Evolutionary conservation across 345 rosid genomes (phyloP).

Genomic region (Euphorbia pulcherrima): DNA sequence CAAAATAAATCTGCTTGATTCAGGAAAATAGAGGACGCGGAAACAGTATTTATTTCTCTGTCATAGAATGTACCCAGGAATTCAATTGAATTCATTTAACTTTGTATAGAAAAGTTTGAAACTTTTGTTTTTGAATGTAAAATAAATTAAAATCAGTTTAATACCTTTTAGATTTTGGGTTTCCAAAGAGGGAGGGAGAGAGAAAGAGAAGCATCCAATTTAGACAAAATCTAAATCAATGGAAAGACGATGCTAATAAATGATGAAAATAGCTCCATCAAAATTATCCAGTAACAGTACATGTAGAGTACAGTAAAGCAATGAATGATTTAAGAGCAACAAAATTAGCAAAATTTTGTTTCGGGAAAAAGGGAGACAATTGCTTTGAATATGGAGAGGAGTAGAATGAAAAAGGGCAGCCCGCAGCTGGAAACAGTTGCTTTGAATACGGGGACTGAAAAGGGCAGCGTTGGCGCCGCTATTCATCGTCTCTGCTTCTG

Average conservation of each 20-base stretch:
- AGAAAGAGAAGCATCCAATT: background rate
- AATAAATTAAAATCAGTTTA: no score
- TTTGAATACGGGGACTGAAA: slow-evolving; percentile 27
- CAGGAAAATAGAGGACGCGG: background rate
- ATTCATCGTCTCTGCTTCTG: slow-evolving; percentile 39
- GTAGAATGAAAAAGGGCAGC: slow-evolving; percentile 56
- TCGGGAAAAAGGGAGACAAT: slow-evolving; percentile 21
- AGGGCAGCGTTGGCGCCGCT: slow-evolving; percentile 37
- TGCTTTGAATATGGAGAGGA: slow-evolving; percentile 59
- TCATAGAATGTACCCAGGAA: background rate
- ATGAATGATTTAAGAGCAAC: background rate
- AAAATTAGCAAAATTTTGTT: background rate
- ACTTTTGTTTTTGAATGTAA: no score
- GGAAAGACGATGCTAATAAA: background rate
- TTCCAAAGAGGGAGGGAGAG: background rate
- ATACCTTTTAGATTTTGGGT: no score
- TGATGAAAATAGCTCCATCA: background rate
- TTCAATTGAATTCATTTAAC: no score
- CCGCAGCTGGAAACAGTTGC: slow-evolving; percentile 25
- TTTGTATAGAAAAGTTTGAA: no score
- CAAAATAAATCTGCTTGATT: background rate
- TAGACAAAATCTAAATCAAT: background rate
- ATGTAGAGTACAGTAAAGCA: background rate
- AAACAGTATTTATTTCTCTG: background rate
- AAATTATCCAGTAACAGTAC: background rate